phyloP scores from a whole-genome alignment of 129 eudicot genomes.

The Escallonia herrerae region DNA sequence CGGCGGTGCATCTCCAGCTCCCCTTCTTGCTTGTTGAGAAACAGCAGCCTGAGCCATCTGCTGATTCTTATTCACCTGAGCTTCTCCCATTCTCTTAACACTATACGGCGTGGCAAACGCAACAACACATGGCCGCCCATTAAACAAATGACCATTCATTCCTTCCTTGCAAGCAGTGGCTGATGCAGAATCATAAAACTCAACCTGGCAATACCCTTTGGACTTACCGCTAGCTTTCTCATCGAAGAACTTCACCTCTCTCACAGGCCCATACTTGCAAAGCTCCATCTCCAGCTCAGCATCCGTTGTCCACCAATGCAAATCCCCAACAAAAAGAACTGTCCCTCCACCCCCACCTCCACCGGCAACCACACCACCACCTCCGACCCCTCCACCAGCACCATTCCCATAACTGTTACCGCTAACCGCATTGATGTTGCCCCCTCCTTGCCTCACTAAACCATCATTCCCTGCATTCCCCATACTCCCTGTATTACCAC shows the following conservation, averaged over 20 bases:
- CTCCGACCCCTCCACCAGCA: slow-evolving; percentile 22
- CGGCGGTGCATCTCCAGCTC: slow-evolving; percentile 35
- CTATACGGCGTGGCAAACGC: slow-evolving; percentile 69
- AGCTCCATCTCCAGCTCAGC: slow-evolving; percentile 67
- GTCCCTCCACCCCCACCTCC: slow-evolving; percentile 61
- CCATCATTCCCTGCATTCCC: slow-evolving; percentile 22
- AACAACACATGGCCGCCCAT: slow-evolving; percentile 88
- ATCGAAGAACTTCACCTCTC: slow-evolving; percentile 74
- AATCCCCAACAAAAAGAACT: slow-evolving; percentile 72
- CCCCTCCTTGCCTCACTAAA: slow-evolving; percentile 22
- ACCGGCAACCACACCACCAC: slow-evolving; percentile 24
- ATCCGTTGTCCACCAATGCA: slow-evolving; percentile 98
- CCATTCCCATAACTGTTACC: slow-evolving; percentile 27
- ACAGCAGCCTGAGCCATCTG: slow-evolving; percentile 37
- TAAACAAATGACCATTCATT: slow-evolving; percentile 81
- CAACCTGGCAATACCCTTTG: slow-evolving; percentile 86
- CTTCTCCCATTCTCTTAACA: slow-evolving; percentile 76
- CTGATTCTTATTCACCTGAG: slow-evolving; percentile 57
- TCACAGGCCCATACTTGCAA: slow-evolving; percentile 65
- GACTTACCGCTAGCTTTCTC: slow-evolving; percentile 90
- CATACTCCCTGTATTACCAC: slow-evolving; percentile 12
- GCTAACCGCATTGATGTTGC: slow-evolving; percentile 17
- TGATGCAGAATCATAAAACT: slow-evolving; percentile 58
- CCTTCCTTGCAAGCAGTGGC: slow-evolving; percentile 84
- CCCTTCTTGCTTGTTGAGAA: slow-evolving; percentile 34